Conservation (phyloP, 2,329 filamentous ascomycete species). For the Alternaria sp. region DNA sequence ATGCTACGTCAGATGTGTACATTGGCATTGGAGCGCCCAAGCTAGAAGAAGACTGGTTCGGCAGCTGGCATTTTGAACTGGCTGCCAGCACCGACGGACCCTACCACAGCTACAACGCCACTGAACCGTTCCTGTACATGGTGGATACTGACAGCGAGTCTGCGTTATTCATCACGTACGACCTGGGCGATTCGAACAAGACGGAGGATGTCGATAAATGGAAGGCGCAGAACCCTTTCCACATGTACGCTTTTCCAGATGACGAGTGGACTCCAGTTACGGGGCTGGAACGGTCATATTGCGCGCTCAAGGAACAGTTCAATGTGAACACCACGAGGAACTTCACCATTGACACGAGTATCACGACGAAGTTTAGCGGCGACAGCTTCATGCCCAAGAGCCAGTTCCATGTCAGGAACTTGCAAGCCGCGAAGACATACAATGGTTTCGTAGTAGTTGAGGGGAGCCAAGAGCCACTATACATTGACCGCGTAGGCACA, state of each 20-base stretch:
- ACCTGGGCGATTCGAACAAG: constrained; percentile 66
- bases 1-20: constrained; percentile 73
- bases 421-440: constrained; percentile 78
- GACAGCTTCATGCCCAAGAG: constrained; percentile 71
- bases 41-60: constrained; percentile 65
- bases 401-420: constrained; percentile 82
- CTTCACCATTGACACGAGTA: constrained; percentile 70
- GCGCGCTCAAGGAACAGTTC: constrained; percentile 75
- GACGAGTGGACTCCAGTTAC: constrained; percentile 65
- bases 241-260: constrained; percentile 77
- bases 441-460: constrained; percentile 74
- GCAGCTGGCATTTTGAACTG: constrained; percentile 80
- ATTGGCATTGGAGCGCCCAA: constrained; percentile 78
- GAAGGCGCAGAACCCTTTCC: constrained; percentile 68
- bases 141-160: constrained; percentile 85
- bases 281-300: constrained; percentile 82
- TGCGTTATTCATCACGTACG: constrained; percentile 80
- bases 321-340: constrained; percentile 69
- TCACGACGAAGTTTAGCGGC: constrained; percentile 69
- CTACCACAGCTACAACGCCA: constrained; percentile 73
- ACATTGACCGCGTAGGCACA: constrained; percentile 48
- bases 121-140: constrained; percentile 72
- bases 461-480: constrained; percentile 63
- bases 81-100: constrained; percentile 81
- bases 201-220: constrained; percentile 62